Base-by-base conservation (phyloP, 495 filamentous ascomycete species). In the Aspergillus ostianus region DNA sequence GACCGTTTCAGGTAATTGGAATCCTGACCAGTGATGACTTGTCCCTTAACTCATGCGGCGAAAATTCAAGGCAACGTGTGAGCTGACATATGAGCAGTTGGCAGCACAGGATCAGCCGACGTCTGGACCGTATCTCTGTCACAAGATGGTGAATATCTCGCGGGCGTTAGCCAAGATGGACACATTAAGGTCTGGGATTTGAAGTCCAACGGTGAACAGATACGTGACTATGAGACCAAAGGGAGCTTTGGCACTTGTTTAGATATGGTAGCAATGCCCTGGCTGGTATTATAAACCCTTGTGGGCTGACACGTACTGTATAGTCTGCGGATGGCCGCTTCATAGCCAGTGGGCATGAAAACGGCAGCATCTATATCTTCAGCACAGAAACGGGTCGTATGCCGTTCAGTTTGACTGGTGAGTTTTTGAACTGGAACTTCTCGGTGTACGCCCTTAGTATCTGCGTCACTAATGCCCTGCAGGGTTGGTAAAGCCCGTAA, bases 341-440 rank as follows among this genome's bases (percentile, higher is more conserved):
- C 65, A 92, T 93, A 51, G 94, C 93, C 9, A 93, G 87, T 57
- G 94, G 94, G 0, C 95, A 98, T 73, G 86, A 96, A 71, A 96
- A 90, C 70, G 94, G 94, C 23, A 87, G 85, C n/a, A 84, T 98
- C 53, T 97, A 97, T 67, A 87, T 98, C 44, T 98, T 97, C 78
- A 91, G 87, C 72, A 97, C 96, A 66, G 87, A 91, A 66, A 91
- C 90, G 0, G 90, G 89, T 17, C 86, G 90, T 53, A 84, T 98
- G 71, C 79, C 88, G 3, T 94, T 96, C 72, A 95, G 91, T 21
- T 78, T 98, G 56, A 85, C 90, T 51, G 89, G 92, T 92, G 79
- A 57, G 82, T 67, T n/a, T 52, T n/a, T 12, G 13, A n/a, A 9
- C 26, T 52, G 12, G 18, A 27, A 26, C 18, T 26, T 21, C 10